Evolutionary conservation across 202 grass and related monocot species (phyloP), one percentile per base, ranked within the genome.

Genomic region (Eragrostis tef): DNA sequence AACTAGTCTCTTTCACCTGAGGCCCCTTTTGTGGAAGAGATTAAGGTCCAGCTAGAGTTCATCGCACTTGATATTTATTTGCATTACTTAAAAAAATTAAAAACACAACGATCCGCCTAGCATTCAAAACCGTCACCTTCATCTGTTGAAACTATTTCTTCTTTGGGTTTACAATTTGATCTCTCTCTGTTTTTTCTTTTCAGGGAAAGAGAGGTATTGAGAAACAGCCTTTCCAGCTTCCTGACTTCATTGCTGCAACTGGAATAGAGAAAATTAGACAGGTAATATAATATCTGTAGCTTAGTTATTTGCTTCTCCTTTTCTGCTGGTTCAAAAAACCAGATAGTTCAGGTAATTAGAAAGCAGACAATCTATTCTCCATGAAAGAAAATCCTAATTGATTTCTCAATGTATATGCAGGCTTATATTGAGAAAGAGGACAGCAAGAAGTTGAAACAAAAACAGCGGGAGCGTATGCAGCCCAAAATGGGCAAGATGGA

Each of bases 401-500:
- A 56, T 56, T 65, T 78, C 13, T 41, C 53, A 42, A 67, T 67
- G 5, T 31, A 7, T 56, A 12, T 48, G 29, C 84, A 98, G 94
- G 90, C 94, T 79, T 97, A 97, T 73, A 97, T 97, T 79, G 94
- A 97, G 80, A 97, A 97, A 83, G 94, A 97, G 80, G 92, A 97
- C 53, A 97, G 94, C 84, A 97, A 97, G 85, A 97, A 97, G 70
- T 83, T 97, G 74, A 97, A 97, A 78, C 91, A 94, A 58, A 97
- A 97, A 74, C 94, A 97, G 67, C 84, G 94, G 3, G 92, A 94
- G 59, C 89, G 91, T 74, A 97, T 97, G 94, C 94, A 97, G 82
- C 94, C 94, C 20, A 97, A 97, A 64, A 97, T 97, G 94, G 94
- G 94, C 67, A 97, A 97, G 77, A 97, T 97, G 94, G 94, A 97